phyloP scores from a whole-genome alignment of 129 eudicot genomes.

The Erigeron canadensis region DNA sequence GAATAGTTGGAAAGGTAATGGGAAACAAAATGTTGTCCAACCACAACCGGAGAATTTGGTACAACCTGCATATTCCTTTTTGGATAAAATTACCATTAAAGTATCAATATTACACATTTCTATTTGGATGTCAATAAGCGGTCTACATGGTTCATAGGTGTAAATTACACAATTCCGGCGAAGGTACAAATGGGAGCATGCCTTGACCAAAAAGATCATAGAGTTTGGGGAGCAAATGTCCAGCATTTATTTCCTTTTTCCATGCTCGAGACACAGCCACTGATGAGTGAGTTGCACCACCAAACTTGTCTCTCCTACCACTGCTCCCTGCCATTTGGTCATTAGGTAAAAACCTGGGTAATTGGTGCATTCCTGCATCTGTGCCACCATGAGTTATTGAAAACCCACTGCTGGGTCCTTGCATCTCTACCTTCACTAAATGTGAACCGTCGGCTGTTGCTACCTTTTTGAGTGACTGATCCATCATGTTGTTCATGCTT shows the following conservation, averaged over 20 bases:
- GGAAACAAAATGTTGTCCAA: too few species aligned
- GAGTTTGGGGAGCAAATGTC: constrained; percentile 53
- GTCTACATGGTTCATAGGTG: constrained; percentile 10
- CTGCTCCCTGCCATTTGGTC: constrained; percentile 45
- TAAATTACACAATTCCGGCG: constrained; percentile 52
- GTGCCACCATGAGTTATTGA: constrained; percentile 43
- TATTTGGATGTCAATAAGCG: not conserved
- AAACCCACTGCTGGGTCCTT: constrained; percentile 57
- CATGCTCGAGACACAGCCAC: constrained; percentile 55
- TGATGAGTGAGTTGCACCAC: constrained; percentile 36
- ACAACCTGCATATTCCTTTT: not conserved
- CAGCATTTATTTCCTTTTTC: constrained; percentile 66
- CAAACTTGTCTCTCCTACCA: constrained; percentile 48
- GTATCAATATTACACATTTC: not conserved
- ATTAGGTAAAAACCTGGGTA: constrained; percentile 40
- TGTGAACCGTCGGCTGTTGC: constrained; percentile 59
- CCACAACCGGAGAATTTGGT: too few species aligned
- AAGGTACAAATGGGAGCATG: constrained; percentile 70
- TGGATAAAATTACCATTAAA: not conserved
- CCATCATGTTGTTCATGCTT: constrained; percentile 64
- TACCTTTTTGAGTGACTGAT: constrained; percentile 66
- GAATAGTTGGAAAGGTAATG: too few species aligned
- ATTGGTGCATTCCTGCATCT: constrained; percentile 37
- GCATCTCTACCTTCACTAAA: constrained; percentile 48
- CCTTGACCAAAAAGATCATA: constrained; percentile 75